These are phyloP conservation scores for Aureobasidium sp. DNA, from an alignment of 2,329 filamentous ascomycete genomes.

Conservation along the genomic window DNA sequence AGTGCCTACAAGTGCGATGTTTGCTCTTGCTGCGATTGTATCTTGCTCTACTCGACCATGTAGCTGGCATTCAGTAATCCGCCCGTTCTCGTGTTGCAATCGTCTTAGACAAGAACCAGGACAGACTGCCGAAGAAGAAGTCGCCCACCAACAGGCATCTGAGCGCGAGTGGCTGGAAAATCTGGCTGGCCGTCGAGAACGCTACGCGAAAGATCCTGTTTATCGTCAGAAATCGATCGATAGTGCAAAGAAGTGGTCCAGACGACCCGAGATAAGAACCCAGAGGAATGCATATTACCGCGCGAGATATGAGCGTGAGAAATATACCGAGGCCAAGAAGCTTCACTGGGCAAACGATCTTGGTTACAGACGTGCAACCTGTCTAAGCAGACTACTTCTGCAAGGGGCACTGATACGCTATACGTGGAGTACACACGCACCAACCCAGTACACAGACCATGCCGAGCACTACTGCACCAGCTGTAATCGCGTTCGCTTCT, in stretches of 20 bases:
- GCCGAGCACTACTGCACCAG: neutral
- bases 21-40: neutral
- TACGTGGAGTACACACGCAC: neutral
- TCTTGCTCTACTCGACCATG: neutral
- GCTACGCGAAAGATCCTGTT: neutral
- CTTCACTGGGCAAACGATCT: neutral
- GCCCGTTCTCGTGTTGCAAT: neutral
- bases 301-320: neutral
- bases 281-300: neutral
- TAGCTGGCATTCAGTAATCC: too few species aligned
- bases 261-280: neutral
- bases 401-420: too few species aligned
- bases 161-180: neutral
- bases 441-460: neutral
- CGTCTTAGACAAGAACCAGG: neutral
- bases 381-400: neutral
- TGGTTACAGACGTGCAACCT: neutral
- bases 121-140: neutral
- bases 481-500: neutral
- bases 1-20: neutral
- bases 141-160: neutral
- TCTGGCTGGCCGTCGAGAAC: neutral
- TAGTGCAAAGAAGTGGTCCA: rapidly evolving
- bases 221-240: neutral
- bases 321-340: too few species aligned